Percentiles rank a stretch among this genome's conserved stretches.
phyloP scores from a whole-genome alignment of 2,329 filamentous ascomycete genomes.

The Helminthosporium solani region DNA sequence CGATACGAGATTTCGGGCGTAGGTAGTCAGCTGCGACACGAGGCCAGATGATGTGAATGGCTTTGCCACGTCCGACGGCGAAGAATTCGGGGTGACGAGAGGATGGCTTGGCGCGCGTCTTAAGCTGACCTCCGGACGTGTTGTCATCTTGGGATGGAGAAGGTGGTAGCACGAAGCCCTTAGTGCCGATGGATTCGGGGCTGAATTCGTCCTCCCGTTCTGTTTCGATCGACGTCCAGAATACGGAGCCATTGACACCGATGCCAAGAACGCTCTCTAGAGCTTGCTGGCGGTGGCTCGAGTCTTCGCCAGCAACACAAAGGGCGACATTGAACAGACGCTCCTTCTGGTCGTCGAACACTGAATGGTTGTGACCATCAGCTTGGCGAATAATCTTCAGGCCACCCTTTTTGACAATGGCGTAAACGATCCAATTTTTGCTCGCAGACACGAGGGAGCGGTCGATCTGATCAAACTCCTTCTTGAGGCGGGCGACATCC shows the following conservation, averaged over 20 bases:
- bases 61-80: constrained; percentile 91
- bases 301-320: constrained; percentile 63
- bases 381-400: constrained; percentile 93
- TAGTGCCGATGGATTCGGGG: constrained; percentile 73
- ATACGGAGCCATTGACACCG: constrained; percentile 92
- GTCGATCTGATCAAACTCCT: constrained; percentile 96
- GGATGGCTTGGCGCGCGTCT: constrained; percentile 90
- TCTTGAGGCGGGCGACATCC: constrained; percentile 92
- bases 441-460: constrained; percentile 89
- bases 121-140: constrained; percentile 85
- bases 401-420: constrained; percentile 88
- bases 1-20: constrained; percentile 56
- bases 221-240: constrained; percentile 75
- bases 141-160: constrained; percentile 85
- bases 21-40: constrained; percentile 56
- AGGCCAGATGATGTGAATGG: constrained; percentile 82
- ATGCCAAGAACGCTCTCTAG: constrained; percentile 83
- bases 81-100: constrained; percentile 90
- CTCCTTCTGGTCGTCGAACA: constrained; percentile 89
- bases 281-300: constrained; percentile 29
- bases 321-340: constrained; percentile 93
- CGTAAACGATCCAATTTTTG: constrained; percentile 89
- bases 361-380: constrained; percentile 84
- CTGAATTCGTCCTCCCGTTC: constrained; percentile 58
- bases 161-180: constrained; percentile 86